Evolutionary conservation across 768 basidiomycete genomes (phyloP).

Genomic region (Calocera cornea): DNA sequence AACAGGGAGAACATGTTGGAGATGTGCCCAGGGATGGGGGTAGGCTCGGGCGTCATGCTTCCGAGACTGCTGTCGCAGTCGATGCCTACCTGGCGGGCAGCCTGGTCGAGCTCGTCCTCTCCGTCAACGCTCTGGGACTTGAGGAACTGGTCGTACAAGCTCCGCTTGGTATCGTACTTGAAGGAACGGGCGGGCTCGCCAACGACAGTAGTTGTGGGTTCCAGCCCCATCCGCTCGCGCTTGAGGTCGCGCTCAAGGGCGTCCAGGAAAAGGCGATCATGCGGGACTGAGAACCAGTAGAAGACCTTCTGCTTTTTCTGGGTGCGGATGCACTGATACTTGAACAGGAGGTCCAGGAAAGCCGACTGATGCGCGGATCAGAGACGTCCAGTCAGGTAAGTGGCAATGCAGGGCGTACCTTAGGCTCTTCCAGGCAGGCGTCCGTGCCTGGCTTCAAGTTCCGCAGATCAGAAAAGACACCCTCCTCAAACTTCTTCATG

Average conservation of each 20-base stretch:
- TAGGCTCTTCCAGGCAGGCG: slow-evolving; percentile 90
- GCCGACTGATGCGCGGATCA: slow-evolving; percentile 44
- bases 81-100: slow-evolving; percentile 8
- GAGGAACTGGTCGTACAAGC: slow-evolving; percentile 80
- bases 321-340: slow-evolving; percentile 91
- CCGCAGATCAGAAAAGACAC: slow-evolving; percentile 82
- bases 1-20: slow-evolving; percentile 61
- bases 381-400: background rate
- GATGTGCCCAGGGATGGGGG: slow-evolving; percentile 19
- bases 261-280: slow-evolving; percentile 92
- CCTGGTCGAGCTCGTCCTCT: slow-evolving; percentile 15
- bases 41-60: background rate
- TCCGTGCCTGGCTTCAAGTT: slow-evolving; percentile 90
- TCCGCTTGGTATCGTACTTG: slow-evolving; percentile 72
- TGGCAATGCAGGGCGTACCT: slow-evolving; percentile 38
- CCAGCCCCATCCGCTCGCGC: slow-evolving; percentile 80
- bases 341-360: slow-evolving; percentile 87
- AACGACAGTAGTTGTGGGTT: slow-evolving; percentile 60
- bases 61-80: background rate
- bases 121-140: slow-evolving; percentile 22
- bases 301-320: slow-evolving; percentile 99
- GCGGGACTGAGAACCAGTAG: slow-evolving; percentile 96
- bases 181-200: slow-evolving; percentile 83
- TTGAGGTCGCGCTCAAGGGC: slow-evolving; percentile 93
- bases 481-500: slow-evolving; percentile 97